Evolutionary conservation across 768 basidiomycete species (phyloP).

Genomic region (Mycena rosella): DNA sequence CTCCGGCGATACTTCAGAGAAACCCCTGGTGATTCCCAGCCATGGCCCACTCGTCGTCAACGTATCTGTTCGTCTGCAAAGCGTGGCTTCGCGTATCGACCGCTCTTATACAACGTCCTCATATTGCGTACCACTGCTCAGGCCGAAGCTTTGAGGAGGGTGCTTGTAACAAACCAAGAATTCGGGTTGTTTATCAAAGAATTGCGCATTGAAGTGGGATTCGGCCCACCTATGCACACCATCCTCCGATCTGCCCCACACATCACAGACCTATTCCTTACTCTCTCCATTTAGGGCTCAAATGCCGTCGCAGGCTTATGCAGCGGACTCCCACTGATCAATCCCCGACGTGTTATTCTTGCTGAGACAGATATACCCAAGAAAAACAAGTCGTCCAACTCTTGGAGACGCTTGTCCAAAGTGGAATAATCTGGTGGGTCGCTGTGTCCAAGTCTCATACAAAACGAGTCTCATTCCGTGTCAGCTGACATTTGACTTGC

Average conservation of each 20-base stretch:
- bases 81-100: conserved; percentile 27
- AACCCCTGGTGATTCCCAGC: background rate
- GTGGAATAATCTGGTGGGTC: conserved; percentile 19
- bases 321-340: conserved; percentile 13
- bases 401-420: background rate
- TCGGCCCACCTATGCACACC: conserved; percentile 3
- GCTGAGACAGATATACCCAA: background rate
- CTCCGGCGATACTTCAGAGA: background rate
- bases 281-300: background rate
- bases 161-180: background rate
- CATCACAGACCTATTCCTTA: conserved; percentile 8
- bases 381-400: background rate
- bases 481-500: conserved; percentile 7
- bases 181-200: conserved; percentile 13
- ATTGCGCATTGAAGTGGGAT: conserved; percentile 18
- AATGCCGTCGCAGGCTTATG: conserved; percentile 4
- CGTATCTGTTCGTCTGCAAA: conserved; percentile 25
- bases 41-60: conserved; percentile 25
- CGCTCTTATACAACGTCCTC: conserved; percentile 21
- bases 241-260: conserved; percentile 14
- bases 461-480: background rate
- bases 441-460: background rate
- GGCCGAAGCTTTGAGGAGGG: background rate
- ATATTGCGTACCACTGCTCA: conserved; percentile 19
- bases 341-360: conserved; percentile 12